Evolutionary conservation across 139 green algal species (phyloP).

Genomic region (Gonium pectorale): DNA sequence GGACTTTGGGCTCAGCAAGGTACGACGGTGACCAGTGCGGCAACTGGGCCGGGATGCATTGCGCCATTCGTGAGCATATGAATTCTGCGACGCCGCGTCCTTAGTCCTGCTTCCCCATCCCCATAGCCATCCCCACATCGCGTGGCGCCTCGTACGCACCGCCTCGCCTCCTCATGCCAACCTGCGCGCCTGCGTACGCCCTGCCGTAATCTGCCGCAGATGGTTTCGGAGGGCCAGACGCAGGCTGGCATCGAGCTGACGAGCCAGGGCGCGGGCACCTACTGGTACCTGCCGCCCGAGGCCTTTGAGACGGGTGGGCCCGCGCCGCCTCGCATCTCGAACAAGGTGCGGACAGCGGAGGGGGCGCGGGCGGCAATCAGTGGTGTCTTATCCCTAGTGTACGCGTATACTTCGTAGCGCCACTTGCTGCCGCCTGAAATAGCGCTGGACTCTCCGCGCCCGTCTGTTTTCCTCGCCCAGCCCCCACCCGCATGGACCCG

Average conservation of each 20-base stretch:
- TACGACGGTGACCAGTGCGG: constrained; percentile 17
- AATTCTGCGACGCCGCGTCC: too few relatives aligned
- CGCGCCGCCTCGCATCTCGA: constrained; percentile 76
- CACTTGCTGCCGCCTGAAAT: too few relatives aligned
- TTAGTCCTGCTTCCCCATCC: too few relatives aligned
- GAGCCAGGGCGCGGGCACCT: constrained; percentile 94
- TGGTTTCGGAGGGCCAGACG: constrained; percentile 84
- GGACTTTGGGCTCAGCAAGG: constrained; percentile 96
- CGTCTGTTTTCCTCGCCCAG: not conserved
- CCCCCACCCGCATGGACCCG: too few relatives aligned
- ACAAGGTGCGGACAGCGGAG: constrained; percentile 76
- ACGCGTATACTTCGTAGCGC: too few relatives aligned
- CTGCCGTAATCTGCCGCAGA: constrained; percentile 31
- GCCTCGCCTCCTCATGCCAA: too few relatives aligned
- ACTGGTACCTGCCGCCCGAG: constrained; percentile 91
- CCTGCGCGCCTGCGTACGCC: too few relatives aligned
- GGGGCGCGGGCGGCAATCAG: not conserved
- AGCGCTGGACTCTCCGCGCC: too few relatives aligned
- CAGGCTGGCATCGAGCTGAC: constrained; percentile 92
- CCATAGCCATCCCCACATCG: too few relatives aligned
- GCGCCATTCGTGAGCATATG: too few relatives aligned
- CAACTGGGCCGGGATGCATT: too few relatives aligned
- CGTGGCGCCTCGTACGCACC: too few relatives aligned
- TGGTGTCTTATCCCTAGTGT: not conserved
- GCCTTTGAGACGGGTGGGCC: constrained; percentile 79